Evolutionary conservation across 441 rosid genomes (phyloP).

Genomic region (Populus hybrid): DNA sequence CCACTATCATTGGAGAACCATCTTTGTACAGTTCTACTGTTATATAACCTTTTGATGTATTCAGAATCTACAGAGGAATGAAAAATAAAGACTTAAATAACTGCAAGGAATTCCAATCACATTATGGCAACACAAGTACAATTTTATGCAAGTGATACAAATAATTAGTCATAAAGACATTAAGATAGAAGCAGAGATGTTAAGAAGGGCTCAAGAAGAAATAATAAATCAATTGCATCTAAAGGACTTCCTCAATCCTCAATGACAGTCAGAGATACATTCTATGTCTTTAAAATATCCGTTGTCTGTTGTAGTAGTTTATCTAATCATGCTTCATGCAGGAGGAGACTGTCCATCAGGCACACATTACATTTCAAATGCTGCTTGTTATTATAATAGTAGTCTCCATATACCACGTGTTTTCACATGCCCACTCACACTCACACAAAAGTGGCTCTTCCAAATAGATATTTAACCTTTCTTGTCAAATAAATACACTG

Average conservation of each 20-base stretch:
- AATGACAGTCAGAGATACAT: background rate
- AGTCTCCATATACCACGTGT: background rate
- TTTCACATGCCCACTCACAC: background rate
- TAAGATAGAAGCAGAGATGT: background rate
- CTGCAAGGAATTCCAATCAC: background rate
- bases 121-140: background rate
- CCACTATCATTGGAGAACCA: conserved; percentile 67
- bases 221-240: background rate
- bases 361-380: background rate
- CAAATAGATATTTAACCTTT: background rate
- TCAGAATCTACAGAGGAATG: conserved; percentile 48
- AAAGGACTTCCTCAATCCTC: background rate
- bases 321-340: background rate
- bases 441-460: background rate
- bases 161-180: background rate
- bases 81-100: conserved; percentile 9
- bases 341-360: background rate
- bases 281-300: background rate
- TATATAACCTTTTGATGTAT: conserved; percentile 68
- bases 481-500: background rate
- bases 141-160: background rate
- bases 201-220: conserved; percentile 1
- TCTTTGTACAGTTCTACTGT: conserved; percentile 71
- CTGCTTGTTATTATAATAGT: background rate
- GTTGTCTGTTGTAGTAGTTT: background rate